Evolutionary conservation across 176 grass and related monocot genomes (phyloP).

Genomic region (Zea luxurians): DNA sequence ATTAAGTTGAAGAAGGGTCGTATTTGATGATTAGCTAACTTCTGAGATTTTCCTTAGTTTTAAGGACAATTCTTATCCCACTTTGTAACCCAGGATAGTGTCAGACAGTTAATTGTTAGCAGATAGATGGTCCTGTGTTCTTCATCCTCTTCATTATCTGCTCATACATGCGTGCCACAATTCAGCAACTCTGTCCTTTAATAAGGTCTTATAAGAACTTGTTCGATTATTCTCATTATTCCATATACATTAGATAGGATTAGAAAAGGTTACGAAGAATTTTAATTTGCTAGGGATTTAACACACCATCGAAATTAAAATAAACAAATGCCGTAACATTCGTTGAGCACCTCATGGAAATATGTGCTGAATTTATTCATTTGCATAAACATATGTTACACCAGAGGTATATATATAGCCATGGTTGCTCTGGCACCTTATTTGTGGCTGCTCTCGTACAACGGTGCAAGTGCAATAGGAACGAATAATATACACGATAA

Average conservation of each 20-base stretch:
- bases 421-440: neutral
- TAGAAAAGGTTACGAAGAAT: no score
- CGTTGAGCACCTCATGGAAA: no score
- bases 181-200: neutral
- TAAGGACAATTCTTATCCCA: neutral
- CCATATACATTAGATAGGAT: no score
- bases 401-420: neutral
- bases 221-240: no score
- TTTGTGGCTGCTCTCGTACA: neutral
- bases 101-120: no score
- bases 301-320: no score
- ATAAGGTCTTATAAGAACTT: neutral
- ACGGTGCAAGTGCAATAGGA: neutral
- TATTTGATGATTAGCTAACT: no score
- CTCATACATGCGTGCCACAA: neutral
- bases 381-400: neutral
- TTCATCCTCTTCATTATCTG: neutral
- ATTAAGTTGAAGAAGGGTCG: no score
- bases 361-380: no score
- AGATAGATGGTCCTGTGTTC: neutral
- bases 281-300: no score
- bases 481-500: neutral
- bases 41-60: neutral
- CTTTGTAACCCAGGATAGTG: no score
- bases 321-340: no score